phyloP scores from a whole-genome alignment of 75 land plant species.

The Adiantum capillusveneris region DNA sequence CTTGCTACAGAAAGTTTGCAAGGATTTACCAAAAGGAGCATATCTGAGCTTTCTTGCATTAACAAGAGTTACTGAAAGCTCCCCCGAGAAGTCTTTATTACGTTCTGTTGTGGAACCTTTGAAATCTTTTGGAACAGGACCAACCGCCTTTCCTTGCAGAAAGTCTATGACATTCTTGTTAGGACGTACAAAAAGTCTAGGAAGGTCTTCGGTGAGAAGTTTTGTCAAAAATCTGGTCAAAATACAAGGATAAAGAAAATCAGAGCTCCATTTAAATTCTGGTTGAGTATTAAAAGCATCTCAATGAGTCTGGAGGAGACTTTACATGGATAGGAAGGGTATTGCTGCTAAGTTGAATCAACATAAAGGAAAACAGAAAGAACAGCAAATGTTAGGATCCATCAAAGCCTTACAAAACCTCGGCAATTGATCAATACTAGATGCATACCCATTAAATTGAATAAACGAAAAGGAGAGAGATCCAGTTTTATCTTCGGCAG shows the following conservation, averaged over 20 bases:
- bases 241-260: background rate
- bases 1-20: no score
- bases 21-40: constrained; percentile 37
- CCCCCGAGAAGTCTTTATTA: constrained; percentile 78
- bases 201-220: constrained; percentile 90
- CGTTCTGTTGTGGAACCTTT: constrained; percentile 51
- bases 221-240: constrained; percentile 78
- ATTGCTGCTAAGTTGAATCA: constrained; percentile 47
- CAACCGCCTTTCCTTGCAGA: constrained; percentile 66
- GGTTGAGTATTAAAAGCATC: constrained; percentile 1
- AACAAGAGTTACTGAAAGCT: constrained; percentile 80
- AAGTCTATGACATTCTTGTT: constrained; percentile 86
- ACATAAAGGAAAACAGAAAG: background rate
- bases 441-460: constrained; percentile 86
- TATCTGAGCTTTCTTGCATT: constrained; percentile 86
- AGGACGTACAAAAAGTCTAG: constrained; percentile 89
- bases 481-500: constrained; percentile 88
- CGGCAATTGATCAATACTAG: no score
- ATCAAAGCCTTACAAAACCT: no score
- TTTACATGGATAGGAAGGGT: constrained; percentile 91
- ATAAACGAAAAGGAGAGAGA: constrained; percentile 82
- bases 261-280: no score
- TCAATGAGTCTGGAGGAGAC: no score
- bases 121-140: constrained; percentile 54
- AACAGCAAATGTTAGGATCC: background rate